Conservation (phyloP, 306 rosid species). For the Albizia julibrissin region DNA sequence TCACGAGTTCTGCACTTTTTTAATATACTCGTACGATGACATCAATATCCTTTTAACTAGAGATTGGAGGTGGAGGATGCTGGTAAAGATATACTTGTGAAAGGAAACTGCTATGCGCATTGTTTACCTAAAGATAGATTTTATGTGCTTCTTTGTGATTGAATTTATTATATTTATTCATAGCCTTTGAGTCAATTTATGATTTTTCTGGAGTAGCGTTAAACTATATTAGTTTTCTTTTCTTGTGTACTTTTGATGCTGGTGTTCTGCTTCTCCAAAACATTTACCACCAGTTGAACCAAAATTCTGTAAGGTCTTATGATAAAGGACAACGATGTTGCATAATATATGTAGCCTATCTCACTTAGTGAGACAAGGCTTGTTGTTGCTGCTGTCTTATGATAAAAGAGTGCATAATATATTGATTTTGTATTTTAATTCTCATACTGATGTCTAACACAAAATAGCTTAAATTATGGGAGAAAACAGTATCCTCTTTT, state of each 20-base stretch:
- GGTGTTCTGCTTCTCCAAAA: not conserved
- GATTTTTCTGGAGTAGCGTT: not conserved
- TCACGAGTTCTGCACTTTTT: not conserved
- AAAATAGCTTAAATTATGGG: not conserved
- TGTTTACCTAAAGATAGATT: not conserved
- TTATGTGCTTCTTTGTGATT: not conserved
- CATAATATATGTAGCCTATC: not conserved
- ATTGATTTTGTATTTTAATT: slow-evolving; percentile 1
- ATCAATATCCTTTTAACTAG: not conserved
- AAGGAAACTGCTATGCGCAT: not conserved
- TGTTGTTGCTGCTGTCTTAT: not conserved
- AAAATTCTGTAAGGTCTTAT: not conserved
- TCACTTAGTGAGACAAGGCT: not conserved
- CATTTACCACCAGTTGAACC: not conserved
- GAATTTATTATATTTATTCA: not conserved
- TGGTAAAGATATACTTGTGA: not conserved
- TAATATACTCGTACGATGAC: not conserved
- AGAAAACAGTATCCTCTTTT: not conserved
- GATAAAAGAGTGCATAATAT: not conserved
- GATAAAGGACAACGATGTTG: not conserved
- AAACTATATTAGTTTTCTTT: not conserved
- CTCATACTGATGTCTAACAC: not conserved
- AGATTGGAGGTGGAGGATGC: not conserved
- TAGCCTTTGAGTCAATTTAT: not conserved
- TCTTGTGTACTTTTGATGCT: not conserved